A percentile compares a stretch with the other conserved stretches of the same genome.
phyloP scores from a whole-genome alignment of 768 basidiomycete species.

The Leccinum subgranulosum region DNA sequence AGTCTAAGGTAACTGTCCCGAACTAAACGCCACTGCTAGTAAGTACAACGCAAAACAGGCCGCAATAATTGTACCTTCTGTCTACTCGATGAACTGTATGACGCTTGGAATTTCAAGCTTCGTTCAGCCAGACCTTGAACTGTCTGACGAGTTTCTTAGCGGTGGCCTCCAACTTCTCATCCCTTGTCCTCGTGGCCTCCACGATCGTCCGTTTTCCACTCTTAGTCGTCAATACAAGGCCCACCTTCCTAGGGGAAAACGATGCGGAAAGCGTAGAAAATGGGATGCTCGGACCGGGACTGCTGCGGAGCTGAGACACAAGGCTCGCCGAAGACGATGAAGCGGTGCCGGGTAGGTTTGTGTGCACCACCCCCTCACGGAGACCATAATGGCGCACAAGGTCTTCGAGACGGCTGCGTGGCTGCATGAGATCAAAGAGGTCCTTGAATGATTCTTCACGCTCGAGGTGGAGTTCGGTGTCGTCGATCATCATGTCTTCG shows the following conservation, averaged over 20 bases:
- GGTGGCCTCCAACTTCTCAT: constrained; percentile 41
- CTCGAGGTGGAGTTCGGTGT: constrained; percentile 70
- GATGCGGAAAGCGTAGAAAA: constrained; percentile 38
- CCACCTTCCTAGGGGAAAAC: constrained; percentile 39
- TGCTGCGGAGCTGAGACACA: neutral
- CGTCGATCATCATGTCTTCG: constrained; percentile 76
- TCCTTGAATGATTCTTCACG: constrained; percentile 76
- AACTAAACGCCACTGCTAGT: neutral
- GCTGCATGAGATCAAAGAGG: constrained; percentile 74
- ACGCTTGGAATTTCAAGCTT: constrained; percentile 4
- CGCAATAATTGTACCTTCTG: neutral
- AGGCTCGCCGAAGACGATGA: constrained; percentile 3
- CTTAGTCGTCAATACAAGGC: constrained; percentile 31
- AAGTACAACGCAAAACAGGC: neutral
- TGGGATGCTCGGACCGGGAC: constrained; percentile 19
- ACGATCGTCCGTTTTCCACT: constrained; percentile 51
- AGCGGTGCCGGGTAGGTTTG: neutral
- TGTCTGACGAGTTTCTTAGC: constrained; percentile 52
- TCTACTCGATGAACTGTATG: neutral
- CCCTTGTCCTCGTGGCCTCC: constrained; percentile 42
- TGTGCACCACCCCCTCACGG: constrained; percentile 35
- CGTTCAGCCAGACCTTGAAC: constrained; percentile 42
- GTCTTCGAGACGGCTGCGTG: constrained; percentile 73
- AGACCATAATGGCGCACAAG: constrained; percentile 49
- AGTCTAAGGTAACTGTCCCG: neutral